A percentile compares a stretch with the other conserved stretches of the same genome.
phyloP scores from a whole-genome alignment of 2,329 filamentous ascomycete species.

The Colletotrichum karsti region DNA sequence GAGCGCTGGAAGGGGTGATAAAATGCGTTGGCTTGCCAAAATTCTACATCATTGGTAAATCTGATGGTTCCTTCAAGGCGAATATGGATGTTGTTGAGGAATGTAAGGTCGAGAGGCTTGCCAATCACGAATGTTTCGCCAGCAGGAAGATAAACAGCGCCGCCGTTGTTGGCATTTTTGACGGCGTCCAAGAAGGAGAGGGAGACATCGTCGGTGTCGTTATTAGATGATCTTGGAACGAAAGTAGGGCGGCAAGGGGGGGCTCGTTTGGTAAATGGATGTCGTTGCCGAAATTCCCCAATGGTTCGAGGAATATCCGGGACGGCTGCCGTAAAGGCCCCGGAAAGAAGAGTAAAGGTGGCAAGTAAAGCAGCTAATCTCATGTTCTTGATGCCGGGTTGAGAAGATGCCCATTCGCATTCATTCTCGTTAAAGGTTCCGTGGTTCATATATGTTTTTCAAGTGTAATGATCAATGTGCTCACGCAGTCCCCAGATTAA shows the following conservation, averaged over 20 bases:
- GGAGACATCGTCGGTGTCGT: conserved; percentile 65
- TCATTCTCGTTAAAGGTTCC: too few relatives aligned
- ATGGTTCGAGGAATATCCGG: conserved; percentile 42
- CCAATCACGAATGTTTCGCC: conserved; percentile 65
- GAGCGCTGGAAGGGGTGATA: conserved; percentile 55
- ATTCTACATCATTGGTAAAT: conserved; percentile 52
- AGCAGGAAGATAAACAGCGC: conserved; percentile 62
- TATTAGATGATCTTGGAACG: conserved; percentile 59
- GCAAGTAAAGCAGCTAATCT: not conserved
- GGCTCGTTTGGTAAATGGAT: conserved; percentile 41
- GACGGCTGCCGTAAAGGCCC: not conserved
- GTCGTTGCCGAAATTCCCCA: conserved; percentile 46
- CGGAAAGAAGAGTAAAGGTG: not conserved
- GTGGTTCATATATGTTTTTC: too few relatives aligned
- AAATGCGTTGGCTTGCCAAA: conserved; percentile 52
- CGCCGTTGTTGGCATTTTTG: conserved; percentile 65
- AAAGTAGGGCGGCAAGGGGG: conserved; percentile 41
- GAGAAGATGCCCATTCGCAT: too few relatives aligned
- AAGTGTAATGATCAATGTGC: too few relatives aligned
- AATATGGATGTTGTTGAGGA: conserved; percentile 65
- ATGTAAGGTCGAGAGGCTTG: conserved; percentile 66
- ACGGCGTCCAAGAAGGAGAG: conserved; percentile 62
- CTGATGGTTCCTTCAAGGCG: conserved; percentile 65
- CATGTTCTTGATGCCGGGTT: not conserved
- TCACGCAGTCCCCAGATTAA: too few relatives aligned